Conservation (phyloP, 2,329 filamentous ascomycete species). For the Cladosporium sp. region DNA sequence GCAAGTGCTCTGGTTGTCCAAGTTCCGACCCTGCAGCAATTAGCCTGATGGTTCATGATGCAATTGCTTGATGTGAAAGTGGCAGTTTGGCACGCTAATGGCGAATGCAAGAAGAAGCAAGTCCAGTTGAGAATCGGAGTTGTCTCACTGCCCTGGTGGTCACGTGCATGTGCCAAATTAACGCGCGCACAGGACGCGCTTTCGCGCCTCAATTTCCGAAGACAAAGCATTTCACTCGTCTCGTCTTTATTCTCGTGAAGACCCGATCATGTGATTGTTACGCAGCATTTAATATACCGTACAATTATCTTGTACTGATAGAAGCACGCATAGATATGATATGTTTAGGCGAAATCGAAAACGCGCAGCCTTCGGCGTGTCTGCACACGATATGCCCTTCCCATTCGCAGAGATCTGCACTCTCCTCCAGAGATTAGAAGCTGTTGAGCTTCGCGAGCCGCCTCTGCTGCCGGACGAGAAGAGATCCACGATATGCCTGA, state of each 20-base stretch:
- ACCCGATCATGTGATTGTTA: slow-evolving; percentile 5
- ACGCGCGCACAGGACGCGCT: background rate
- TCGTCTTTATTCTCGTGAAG: background rate
- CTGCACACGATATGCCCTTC: slow-evolving; percentile 56
- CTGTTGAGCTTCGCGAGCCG: slow-evolving; percentile 44
- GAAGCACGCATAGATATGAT: slow-evolving; percentile 4
- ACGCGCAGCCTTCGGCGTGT: background rate
- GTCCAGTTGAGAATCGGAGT: background rate
- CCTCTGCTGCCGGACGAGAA: slow-evolving; percentile 40
- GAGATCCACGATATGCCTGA: slow-evolving; percentile 29
- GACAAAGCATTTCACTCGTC: slow-evolving; percentile 5
- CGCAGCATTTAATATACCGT: background rate
- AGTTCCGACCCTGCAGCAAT: background rate
- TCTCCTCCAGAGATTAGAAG: slow-evolving; percentile 68
- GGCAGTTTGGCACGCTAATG: background rate
- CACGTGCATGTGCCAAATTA: slow-evolving; percentile 7
- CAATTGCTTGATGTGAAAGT: background rate
- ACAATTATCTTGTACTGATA: background rate
- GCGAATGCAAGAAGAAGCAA: background rate
- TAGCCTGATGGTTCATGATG: background rate
- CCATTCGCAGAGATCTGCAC: slow-evolving; percentile 72
- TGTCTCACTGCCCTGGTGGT: background rate
- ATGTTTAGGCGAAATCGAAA: background rate
- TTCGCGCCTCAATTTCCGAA: slow-evolving; percentile 2
- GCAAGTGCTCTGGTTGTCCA: too few relatives aligned